A percentile compares a stretch with the other conserved stretches of the same genome.
phyloP scores from a whole-genome alignment of 768 basidiomycete genomes.

The Termitomyces eurrhizus region DNA sequence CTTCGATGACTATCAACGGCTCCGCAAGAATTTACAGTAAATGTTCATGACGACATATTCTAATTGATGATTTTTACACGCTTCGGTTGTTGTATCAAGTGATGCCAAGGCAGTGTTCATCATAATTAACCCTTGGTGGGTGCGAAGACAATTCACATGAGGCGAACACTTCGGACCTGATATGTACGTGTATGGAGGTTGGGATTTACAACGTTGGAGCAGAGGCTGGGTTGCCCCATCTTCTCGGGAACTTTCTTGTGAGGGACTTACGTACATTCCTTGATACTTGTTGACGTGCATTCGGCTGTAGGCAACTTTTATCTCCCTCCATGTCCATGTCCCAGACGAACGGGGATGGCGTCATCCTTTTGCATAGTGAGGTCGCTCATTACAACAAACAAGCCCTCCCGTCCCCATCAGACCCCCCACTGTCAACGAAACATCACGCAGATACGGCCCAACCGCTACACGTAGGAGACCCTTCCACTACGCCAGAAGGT shows the following conservation, averaged over 20 bases:
- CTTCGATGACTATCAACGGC: not conserved
- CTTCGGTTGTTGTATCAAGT: constrained; percentile 7
- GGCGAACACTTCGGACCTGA: not conserved
- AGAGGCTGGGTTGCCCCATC: constrained; percentile 15
- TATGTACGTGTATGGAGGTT: not conserved
- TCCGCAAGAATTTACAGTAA: not conserved
- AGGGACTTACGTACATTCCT: constrained; percentile 15
- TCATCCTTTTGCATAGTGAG: constrained; percentile 2
- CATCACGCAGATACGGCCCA: constrained; percentile 6
- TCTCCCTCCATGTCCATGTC: constrained; percentile 17
- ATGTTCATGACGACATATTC: not conserved
- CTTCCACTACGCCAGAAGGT: constrained; percentile 38
- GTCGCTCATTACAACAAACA: constrained; percentile 9
- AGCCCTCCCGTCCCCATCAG: constrained; percentile 7
- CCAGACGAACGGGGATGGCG: constrained; percentile 9
- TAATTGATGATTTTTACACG: constrained; percentile 2
- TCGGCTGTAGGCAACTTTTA: constrained; percentile 9
- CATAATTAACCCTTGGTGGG: not conserved
- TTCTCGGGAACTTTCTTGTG: constrained; percentile 17
- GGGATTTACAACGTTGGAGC: not conserved
- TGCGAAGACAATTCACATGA: not conserved
- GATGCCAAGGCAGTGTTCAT: constrained; percentile 4
- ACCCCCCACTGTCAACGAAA: constrained; percentile 8
- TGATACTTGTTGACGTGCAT: constrained; percentile 20
- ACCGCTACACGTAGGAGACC: not conserved